Evolutionary conservation across 2,329 filamentous ascomycete genomes (phyloP).

Genomic region (Grosmannia serpens): DNA sequence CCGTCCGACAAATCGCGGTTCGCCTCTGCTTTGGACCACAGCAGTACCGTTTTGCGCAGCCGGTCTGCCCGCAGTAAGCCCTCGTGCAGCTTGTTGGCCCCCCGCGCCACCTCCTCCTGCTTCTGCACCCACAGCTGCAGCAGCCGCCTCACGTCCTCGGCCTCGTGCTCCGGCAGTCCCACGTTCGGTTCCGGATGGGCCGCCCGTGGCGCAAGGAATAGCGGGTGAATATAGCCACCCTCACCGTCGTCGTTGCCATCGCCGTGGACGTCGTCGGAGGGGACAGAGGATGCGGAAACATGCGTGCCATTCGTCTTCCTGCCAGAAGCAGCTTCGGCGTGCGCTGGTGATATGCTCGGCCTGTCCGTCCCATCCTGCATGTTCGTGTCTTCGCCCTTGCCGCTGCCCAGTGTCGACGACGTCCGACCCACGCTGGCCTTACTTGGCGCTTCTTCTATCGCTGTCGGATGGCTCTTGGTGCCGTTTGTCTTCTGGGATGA

Average conservation of each 20-base stretch:
- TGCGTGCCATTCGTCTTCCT: not conserved
- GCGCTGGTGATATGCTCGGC: too few species aligned
- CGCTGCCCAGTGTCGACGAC: not conserved
- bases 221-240: constrained; percentile 54
- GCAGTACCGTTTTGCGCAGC: constrained; percentile 57
- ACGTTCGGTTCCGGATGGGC: constrained; percentile 57
- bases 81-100: constrained; percentile 54
- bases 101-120: constrained; percentile 71
- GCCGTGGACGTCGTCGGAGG: not conserved
- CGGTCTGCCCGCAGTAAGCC: constrained; percentile 64
- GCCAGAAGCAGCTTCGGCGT: too few species aligned
- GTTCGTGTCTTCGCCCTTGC: not conserved
- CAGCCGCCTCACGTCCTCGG: constrained; percentile 64
- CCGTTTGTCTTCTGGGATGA: not conserved
- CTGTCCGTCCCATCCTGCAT: not conserved
- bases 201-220: constrained; percentile 55
- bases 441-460: not conserved
- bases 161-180: constrained; percentile 60
- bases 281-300: not conserved
- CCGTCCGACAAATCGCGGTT: constrained; percentile 73
- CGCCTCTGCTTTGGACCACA: constrained; percentile 68
- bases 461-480: not conserved
- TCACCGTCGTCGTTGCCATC: not conserved
- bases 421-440: too few species aligned
- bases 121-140: constrained; percentile 73